Base-by-base conservation (phyloP, 148 eudicot species). In the Pharnaceum exiguum region DNA sequence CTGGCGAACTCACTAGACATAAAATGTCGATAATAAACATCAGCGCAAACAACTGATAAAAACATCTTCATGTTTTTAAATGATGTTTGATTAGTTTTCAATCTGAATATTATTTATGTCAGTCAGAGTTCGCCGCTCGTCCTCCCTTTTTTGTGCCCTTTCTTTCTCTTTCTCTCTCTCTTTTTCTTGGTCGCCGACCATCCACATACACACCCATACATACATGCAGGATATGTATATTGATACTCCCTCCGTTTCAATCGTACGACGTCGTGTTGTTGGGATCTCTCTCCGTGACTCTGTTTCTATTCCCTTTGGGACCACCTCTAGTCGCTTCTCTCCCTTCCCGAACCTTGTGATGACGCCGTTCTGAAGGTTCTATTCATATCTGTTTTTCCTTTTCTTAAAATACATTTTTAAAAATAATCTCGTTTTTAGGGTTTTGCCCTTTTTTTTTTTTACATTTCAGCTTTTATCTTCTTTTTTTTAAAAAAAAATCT, bases 271-370 rank as follows among this genome's bases (percentile, higher is more conserved):
- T n/a, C n/a, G n/a, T n/a, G n/a, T n/a, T n/a, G n/a, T n/a, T n/a
- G n/a, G n/a, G n/a, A n/a, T 60, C n/a, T 60, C 55, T 51, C 24
- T 51, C 35, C 35, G 26, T 53, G 42, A 26, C 44, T 60, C 66
- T 53, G 28, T 52, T 25, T 48, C 39, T 38, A 23, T 7, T 51
- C 22, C 19, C n/a, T 15, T 15, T 2, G 12, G 12, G 16, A 17
- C 67, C 42, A 46, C 56, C 68, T 62, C 32, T 30, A 13, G 67
- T 46, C 38, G 73, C 68, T n/a, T n/a, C n/a, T n/a, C n/a, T 69
- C 68, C 68, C 66, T 58, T 62, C 73, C 72, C 29, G 26, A 33
- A 55, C 73, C 73, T 69, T 55, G 27, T 69, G 73, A 69, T 68
- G 71, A 68, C 40, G 27, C 43, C 16, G 39, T 29, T 55, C 73